Conservation (phyloP, 305 asterid species). For the Solanum hybrid region DNA sequence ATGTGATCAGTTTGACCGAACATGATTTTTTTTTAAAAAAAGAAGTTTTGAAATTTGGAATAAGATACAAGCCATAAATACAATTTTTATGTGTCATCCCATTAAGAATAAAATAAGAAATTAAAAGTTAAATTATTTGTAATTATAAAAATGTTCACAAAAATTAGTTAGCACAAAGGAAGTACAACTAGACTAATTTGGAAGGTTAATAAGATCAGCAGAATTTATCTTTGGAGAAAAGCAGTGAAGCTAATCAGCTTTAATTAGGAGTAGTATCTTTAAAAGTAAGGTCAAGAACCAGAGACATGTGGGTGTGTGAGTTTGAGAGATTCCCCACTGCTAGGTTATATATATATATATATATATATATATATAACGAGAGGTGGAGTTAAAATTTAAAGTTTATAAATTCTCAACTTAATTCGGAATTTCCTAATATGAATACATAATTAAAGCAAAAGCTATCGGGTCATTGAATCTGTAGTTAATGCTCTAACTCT, state of each 20-base stretch:
- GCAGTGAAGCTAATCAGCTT: background rate
- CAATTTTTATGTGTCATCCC: background rate
- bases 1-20: background rate
- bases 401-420: background rate
- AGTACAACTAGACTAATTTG: background rate
- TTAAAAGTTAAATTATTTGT: background rate
- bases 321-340: background rate
- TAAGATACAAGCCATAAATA: background rate
- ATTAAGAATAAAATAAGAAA: background rate
- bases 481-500: background rate
- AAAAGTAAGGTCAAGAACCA: background rate
- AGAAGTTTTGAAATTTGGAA: background rate
- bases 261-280: background rate
- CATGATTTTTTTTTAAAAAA: background rate
- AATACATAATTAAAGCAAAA: background rate
- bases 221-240: background rate
- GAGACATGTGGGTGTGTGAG: background rate
- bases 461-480: background rate
- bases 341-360: background rate
- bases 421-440: background rate
- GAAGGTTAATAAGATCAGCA: background rate
- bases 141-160: background rate
- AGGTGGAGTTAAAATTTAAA: background rate
- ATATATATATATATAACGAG: background rate
- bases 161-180: background rate